Conservation (phyloP, 1,284 basidiomycete genomes). For the Cerrena zonata region DNA sequence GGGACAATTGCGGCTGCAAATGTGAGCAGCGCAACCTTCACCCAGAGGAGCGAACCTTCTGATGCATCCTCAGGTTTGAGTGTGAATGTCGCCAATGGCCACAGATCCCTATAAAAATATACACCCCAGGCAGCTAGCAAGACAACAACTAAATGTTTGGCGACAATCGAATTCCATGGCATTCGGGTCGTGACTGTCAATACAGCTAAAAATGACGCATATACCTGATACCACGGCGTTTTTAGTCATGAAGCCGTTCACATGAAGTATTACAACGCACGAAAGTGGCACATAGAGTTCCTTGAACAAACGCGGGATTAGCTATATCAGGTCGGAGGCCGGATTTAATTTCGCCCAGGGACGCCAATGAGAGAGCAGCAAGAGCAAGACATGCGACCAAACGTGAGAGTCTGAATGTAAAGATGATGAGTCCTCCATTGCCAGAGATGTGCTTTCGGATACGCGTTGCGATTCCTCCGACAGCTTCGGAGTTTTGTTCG, state of each 20-base stretch:
- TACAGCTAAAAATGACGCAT: conserved; percentile 1
- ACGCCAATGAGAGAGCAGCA: neutral
- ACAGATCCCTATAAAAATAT: conserved; percentile 47
- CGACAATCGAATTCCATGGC: conserved; percentile 5
- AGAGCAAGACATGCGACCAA: neutral
- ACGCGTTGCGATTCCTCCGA: neutral
- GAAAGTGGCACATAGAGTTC: neutral
- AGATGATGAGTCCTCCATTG: neutral
- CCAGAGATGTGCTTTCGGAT: neutral
- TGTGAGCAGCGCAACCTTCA: conserved; percentile 34
- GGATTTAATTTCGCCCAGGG: neutral
- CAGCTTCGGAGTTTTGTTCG: neutral
- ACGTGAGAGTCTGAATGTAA: conserved; percentile 1
- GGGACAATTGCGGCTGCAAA: conserved; percentile 40
- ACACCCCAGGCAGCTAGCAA: conserved; percentile 37
- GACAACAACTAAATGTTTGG: conserved; percentile 26
- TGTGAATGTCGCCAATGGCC: conserved; percentile 41
- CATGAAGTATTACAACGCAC: neutral
- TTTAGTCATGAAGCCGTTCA: neutral
- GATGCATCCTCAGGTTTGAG: conserved; percentile 36
- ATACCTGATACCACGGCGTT: neutral
- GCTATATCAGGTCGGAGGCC: neutral
- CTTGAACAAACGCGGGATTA: neutral
- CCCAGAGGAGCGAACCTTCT: conserved; percentile 33
- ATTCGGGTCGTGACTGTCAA: neutral